Base-by-base conservation (phyloP, 495 filamentous ascomycete species). In the Daldinia vernicosa region DNA sequence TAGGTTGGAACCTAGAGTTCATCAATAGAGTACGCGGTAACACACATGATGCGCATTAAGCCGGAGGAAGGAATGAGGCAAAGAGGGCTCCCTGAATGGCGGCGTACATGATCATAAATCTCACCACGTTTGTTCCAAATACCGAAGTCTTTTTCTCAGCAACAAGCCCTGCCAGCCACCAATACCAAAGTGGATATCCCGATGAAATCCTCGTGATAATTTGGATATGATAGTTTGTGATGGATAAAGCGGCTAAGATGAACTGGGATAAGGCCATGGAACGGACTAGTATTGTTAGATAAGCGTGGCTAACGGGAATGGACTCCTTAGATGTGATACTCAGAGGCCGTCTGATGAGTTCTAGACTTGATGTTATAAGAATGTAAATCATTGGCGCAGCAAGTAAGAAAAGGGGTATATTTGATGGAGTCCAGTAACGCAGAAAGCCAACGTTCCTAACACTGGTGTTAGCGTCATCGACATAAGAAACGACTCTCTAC, bases 51-150 rank as follows among this genome's bases (percentile, higher is more conserved):
- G 12, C 32, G 19, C 47, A 43, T 64, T 78, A 93, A 40, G 95
- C 95, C n/a, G 95, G 95, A 14, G 95, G 95, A 37, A 98, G 86
- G 75, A 98, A 98, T n/a, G 89, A 91, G n/a, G 92, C 88, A 82
- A 92, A 98, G 47, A 98, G 81, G 50, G 85, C 90, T 6, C 85
- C 92, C 74, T 98, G 95, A 43, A 97, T 85, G 40, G 91, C 70
- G 3, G 87, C 92, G 80, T 98, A 97, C 74, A 91, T 84, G 32
- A 94, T 82, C 88, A 95, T 93, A 72, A 86, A 90, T 27, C 78
- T 73, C 45, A 81, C 75, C 32, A 78, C 61, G 15, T 74, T 68
- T 15, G 72, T 71, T 9, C 69, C 82, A 60, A 74, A 66, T 27
- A 66, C 65, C 19, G 70, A 65, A 22, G 60, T 75, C 35, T 70